phyloP scores from a whole-genome alignment of 371 early-diverging fungal species.

The Fennellomyces sp. region DNA sequence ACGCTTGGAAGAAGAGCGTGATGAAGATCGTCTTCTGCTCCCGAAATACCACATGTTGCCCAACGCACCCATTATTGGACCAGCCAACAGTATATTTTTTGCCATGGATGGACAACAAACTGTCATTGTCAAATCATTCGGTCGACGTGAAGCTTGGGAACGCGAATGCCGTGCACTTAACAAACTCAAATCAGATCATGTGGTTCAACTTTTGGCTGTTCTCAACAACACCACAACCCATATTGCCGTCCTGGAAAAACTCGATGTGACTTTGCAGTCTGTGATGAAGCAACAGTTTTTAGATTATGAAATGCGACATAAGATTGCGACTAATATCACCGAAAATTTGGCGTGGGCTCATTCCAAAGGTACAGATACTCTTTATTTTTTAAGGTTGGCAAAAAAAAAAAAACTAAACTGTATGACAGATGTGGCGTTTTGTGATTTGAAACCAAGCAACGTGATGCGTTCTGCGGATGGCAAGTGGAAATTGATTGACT shows the following conservation, averaged over 20 bases:
- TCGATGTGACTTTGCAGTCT: slow-evolving; percentile 34
- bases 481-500: slow-evolving; percentile 48
- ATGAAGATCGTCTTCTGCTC: neutral
- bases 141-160: slow-evolving; percentile 56
- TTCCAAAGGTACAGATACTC: slow-evolving; percentile 5
- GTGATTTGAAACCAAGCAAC: slow-evolving; percentile 43
- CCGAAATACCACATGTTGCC: neutral
- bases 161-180: slow-evolving; percentile 46
- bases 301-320: neutral
- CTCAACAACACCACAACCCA: slow-evolving; percentile 24
- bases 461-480: slow-evolving; percentile 24
- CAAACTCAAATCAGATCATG: slow-evolving; percentile 36
- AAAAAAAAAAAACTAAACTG: neutral
- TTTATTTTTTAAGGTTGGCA: neutral
- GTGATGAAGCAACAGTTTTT: neutral
- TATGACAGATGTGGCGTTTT: slow-evolving; percentile 27
- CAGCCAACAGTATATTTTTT: slow-evolving; percentile 42
- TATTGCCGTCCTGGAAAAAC: slow-evolving; percentile 38
- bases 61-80: slow-evolving; percentile 37
- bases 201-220: slow-evolving; percentile 45
- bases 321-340: slow-evolving; percentile 6
- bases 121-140: slow-evolving; percentile 42
- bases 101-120: slow-evolving; percentile 12
- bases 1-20: slow-evolving; percentile 13
- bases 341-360: slow-evolving; percentile 43